Percentiles rank a stretch among this genome's conserved stretches.
These are phyloP conservation scores for Pythium phragmiticola DNA, from an alignment of 352 stramenopile genomes.

Conservation along the genomic window DNA sequence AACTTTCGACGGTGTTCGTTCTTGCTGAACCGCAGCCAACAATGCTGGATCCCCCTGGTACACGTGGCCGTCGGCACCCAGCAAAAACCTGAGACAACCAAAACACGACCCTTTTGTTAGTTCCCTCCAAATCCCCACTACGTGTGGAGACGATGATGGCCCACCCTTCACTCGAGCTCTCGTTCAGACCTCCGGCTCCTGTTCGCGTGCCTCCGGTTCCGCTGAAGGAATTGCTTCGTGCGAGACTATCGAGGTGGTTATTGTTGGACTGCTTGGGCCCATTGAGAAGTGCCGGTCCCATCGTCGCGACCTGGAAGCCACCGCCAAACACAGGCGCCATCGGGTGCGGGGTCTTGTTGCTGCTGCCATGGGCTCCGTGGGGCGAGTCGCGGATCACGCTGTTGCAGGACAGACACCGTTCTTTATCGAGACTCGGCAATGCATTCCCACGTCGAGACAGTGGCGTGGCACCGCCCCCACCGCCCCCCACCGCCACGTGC, in stretches of 20 bases:
- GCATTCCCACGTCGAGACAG: constrained; percentile 47
- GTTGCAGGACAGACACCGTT: constrained; percentile 80
- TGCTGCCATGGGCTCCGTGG: constrained; percentile 7
- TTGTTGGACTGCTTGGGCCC: constrained; percentile 38
- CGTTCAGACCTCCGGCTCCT: constrained; percentile 18
- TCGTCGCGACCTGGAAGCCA: constrained; percentile 56
- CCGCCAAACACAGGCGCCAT: constrained; percentile 70
- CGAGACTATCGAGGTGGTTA: constrained; percentile 35
- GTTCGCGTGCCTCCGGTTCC: constrained; percentile 2
- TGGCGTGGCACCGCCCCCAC: not conserved
- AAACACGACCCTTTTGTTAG: constrained; percentile 3
- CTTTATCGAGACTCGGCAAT: constrained; percentile 74
- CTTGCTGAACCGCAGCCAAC: constrained; percentile 41
- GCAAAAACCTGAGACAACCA: constrained; percentile 45
- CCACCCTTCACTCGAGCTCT: constrained; percentile 71
- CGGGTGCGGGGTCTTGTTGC: constrained; percentile 71
- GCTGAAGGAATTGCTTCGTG: constrained; percentile 25
- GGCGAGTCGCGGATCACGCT: constrained; percentile 53
- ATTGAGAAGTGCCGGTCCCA: constrained; percentile 24
- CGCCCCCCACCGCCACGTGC: constrained; percentile 30
- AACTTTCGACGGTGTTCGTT: constrained; percentile 41
- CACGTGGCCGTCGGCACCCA: constrained; percentile 80
- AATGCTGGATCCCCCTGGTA: constrained; percentile 77
- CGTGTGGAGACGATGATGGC: not conserved
- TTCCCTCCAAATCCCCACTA: not conserved